Conservation (phyloP, 129 eudicot genomes). For the Mikania micrantha region DNA sequence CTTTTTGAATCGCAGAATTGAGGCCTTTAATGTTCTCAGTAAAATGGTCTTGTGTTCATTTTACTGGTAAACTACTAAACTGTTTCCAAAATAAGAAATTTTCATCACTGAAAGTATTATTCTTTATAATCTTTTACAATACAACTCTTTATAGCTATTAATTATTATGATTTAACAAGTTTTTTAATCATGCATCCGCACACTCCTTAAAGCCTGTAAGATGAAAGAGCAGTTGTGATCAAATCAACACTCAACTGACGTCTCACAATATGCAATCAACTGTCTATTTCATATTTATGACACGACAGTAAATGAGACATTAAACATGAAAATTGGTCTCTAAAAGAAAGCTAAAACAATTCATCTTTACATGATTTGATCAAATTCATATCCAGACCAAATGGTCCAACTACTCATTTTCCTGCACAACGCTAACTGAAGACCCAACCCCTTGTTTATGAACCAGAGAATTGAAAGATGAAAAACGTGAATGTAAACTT, state of each 20-base stretch:
- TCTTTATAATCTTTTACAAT: background rate
- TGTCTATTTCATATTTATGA: background rate
- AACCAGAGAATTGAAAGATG: too few species aligned
- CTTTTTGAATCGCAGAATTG: background rate
- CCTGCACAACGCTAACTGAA: conserved; percentile 25
- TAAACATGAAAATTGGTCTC: background rate
- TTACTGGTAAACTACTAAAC: background rate
- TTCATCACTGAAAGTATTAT: background rate
- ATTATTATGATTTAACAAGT: too few species aligned
- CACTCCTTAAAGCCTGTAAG: background rate
- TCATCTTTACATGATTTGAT: conserved; percentile 14
- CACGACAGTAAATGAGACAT: background rate
- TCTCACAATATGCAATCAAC: background rate
- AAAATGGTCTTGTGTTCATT: background rate
- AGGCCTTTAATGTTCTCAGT: background rate
- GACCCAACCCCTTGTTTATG: too few species aligned
- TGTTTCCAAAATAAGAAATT: background rate
- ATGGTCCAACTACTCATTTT: conserved; percentile 19
- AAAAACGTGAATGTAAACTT: too few species aligned
- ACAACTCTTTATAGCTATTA: background rate
- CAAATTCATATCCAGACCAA: conserved; percentile 24
- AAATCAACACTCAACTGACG: background rate
- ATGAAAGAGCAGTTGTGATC: background rate
- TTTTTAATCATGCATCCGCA: too few species aligned
- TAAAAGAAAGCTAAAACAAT: background rate